These are phyloP conservation scores for Eutypa lata DNA, from an alignment of 2,329 filamentous ascomycete species.

Conservation along the genomic window DNA sequence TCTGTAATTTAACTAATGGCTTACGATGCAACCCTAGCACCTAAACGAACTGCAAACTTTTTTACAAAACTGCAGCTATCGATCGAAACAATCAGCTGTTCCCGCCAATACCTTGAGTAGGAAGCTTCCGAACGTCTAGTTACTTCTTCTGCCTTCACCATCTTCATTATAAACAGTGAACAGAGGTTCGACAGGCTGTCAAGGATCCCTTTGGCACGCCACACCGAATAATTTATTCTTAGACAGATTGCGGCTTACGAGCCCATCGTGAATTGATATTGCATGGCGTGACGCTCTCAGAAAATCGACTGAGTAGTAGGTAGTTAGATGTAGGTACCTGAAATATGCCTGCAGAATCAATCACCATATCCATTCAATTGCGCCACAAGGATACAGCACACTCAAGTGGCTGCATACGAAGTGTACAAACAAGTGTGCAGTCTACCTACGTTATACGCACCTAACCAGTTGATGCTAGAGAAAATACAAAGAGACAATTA, in stretches of 20 bases:
- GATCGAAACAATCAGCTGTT: not conserved
- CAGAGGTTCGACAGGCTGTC: too few relatives aligned
- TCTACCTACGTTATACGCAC: too few relatives aligned
- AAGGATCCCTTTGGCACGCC: not conserved
- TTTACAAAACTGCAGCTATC: not conserved
- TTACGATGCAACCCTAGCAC: not conserved
- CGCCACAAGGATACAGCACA: not conserved
- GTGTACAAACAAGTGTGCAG: too few relatives aligned
- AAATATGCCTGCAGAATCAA: not conserved
- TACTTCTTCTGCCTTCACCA: too few relatives aligned
- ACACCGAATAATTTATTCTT: not conserved
- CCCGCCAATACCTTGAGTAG: not conserved
- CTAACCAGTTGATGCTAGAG: too few relatives aligned
- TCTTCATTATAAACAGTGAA: too few relatives aligned
- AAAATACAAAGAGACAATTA: not conserved
- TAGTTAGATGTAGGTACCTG: not conserved
- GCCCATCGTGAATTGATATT: not conserved
- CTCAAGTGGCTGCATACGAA: not conserved
- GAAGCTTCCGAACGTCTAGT: not conserved
- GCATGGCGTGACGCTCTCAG: not conserved
- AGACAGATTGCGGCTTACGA: not conserved
- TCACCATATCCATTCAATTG: not conserved
- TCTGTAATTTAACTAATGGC: not conserved
- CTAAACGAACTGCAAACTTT: not conserved
- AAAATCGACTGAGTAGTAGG: not conserved